Evolutionary conservation across 768 basidiomycete species (phyloP), one percentile per base, ranked within the genome.

Genomic region (Suillus weaverae): DNA sequence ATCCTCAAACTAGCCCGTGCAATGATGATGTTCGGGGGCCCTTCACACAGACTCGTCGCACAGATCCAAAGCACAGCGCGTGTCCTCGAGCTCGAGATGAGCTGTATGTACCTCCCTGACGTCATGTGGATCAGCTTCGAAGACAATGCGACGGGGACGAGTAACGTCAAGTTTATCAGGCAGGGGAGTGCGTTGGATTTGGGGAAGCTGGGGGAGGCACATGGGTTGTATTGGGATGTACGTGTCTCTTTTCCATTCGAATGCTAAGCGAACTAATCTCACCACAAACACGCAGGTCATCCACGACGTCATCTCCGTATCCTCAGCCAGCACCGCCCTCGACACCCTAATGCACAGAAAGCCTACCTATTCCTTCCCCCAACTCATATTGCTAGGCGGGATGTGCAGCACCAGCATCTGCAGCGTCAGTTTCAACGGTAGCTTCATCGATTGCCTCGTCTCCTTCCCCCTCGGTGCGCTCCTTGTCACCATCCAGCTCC

Each of bases 11-110:
- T 95, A 35, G 85, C 89, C 7, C 85, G 91, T 60, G 87, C 91
- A 11, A 87, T 95, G 83, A 95, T 95, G 91, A 92, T 91, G 85
- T 94, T 92, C 68, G 93, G 92, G 11, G 89, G 88, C 2, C 91
- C 92, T 22, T 85, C 89, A 14, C 92, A 96, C 74, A 89, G 93
- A 48, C 82, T 95, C 22, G 91, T 89, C 70, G 84, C 91, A 2
- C 92, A 95, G 73, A 87, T 95, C 63, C 86, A 88, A 72, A 87
- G 89, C 16, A 91, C 92, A 1, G 91, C 88, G 16, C 83, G 83
- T 8, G 91, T 94, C 16, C 84, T 95, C 32, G 92, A 95, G 67
- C 81, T 95, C 64, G 82, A 85, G 68, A 81, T 87, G 54, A 85
- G 83, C 60, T 89, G 92, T 77, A 82, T 94, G 75, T 91, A 92